These are phyloP conservation scores for Xylariaceae sp. DNA, from an alignment of 2,329 filamentous ascomycete genomes.

Conservation along the genomic window DNA sequence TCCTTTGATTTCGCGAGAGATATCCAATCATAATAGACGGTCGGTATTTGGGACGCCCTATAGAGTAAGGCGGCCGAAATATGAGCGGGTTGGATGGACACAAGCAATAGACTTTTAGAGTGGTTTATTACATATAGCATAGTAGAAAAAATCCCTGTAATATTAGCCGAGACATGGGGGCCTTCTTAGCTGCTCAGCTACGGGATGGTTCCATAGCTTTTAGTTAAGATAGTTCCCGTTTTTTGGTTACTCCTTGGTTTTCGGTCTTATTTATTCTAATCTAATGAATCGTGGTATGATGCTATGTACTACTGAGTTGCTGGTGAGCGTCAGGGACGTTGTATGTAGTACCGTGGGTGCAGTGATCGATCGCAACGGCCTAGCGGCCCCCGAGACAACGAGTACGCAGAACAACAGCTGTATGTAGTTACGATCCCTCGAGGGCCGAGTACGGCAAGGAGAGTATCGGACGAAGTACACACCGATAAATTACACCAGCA, in stretches of 20 bases:
- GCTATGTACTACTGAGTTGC: no score
- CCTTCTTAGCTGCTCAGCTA: neutral
- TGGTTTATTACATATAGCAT: slow-evolving; percentile 6
- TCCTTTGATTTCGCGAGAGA: slow-evolving; percentile 24
- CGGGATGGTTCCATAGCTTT: neutral
- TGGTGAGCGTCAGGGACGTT: no score
- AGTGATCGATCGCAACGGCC: no score
- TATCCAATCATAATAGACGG: slow-evolving; percentile 23
- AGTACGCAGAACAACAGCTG: no score
- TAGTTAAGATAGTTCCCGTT: neutral
- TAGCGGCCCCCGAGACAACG: no score
- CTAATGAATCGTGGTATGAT: no score
- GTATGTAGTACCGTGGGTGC: no score
- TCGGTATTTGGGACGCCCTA: slow-evolving; percentile 16
- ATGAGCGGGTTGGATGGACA: slow-evolving; percentile 8
- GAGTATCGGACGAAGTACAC: no score
- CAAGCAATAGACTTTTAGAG: slow-evolving; percentile 22
- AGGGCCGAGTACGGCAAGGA: neutral
- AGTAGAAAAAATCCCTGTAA: slow-evolving; percentile 22
- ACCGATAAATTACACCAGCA: no score
- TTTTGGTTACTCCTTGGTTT: no score
- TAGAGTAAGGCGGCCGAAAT: slow-evolving; percentile 7
- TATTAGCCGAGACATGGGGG: slow-evolving; percentile 14
- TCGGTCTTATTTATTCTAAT: no score
- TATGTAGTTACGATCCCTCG: no score